phyloP scores from a whole-genome alignment of 306 rosid genomes.

The Malus fusca region DNA sequence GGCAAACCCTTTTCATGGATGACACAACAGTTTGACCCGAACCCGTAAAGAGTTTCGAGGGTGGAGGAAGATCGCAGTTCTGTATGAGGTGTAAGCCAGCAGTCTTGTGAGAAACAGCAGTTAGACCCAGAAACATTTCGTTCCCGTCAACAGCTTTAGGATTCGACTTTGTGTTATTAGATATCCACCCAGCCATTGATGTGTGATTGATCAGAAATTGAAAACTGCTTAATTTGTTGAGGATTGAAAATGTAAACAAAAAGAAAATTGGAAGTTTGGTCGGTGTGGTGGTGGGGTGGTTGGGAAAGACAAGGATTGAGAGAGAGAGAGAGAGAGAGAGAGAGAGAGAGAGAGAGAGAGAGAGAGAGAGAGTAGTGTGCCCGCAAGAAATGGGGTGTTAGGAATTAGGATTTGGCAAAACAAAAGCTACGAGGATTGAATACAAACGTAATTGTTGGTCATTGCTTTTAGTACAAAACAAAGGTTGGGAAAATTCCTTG shows the following conservation, averaged over 20 bases:
- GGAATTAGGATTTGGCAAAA: neutral
- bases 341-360: no score
- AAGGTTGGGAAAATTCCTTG: constrained; percentile 16
- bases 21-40: constrained; percentile 26
- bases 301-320: neutral
- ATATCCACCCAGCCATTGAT: constrained; percentile 18
- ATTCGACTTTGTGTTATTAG: constrained; percentile 13
- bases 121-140: constrained; percentile 35
- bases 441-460: neutral
- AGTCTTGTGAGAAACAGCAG: constrained; percentile 28
- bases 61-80: constrained; percentile 97
- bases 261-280: neutral
- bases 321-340: no score
- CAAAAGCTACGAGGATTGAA: neutral
- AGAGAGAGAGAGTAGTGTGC: neutral
- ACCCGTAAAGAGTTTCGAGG: constrained; percentile 57
- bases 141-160: constrained; percentile 16
- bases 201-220: constrained; percentile 2
- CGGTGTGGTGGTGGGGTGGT: neutral
- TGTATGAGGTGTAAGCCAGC: constrained; percentile 55
- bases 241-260: constrained; percentile 24
- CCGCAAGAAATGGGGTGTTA: neutral
- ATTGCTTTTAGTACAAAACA: constrained; percentile 23
- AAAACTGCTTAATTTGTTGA: constrained; percentile 13
- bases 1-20: constrained; percentile 40